Percentiles rank a stretch among this genome's conserved stretches.
These are phyloP conservation scores for Pseudevernia furfuracea DNA, from an alignment of 495 filamentous ascomycete species.

Conservation along the genomic window DNA sequence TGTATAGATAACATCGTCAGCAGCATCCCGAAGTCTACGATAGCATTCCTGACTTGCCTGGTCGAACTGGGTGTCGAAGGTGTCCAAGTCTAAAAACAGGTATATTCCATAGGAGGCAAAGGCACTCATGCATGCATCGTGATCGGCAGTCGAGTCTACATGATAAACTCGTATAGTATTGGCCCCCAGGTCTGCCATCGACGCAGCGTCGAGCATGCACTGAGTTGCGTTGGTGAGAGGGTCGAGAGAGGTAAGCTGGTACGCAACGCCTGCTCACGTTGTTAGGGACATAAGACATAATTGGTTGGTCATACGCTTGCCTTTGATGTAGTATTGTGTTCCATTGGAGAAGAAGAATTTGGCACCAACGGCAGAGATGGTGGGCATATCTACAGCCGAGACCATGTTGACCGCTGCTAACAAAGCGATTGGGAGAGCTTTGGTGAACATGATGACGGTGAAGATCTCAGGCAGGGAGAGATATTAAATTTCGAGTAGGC, in stretches of 20 bases:
- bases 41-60: slow-evolving; percentile 43
- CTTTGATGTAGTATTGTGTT: slow-evolving; percentile 75
- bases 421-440: slow-evolving; percentile 10
- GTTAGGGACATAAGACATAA: slow-evolving; percentile 22
- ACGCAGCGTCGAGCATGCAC: slow-evolving; percentile 65
- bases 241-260: slow-evolving; percentile 60
- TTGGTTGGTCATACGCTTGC: slow-evolving; percentile 34
- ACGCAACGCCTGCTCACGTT: slow-evolving; percentile 53
- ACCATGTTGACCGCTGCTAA: slow-evolving; percentile 8
- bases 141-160: slow-evolving; percentile 61
- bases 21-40: neutral
- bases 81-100: slow-evolving; percentile 75
- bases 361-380: slow-evolving; percentile 63
- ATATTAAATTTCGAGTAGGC: neutral
- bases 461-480: neutral
- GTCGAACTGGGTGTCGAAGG: slow-evolving; percentile 69
- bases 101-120: slow-evolving; percentile 71
- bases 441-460: slow-evolving; percentile 13
- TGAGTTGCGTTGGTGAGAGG: slow-evolving; percentile 68
- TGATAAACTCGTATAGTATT: slow-evolving; percentile 89
- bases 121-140: slow-evolving; percentile 63
- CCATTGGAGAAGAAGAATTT: slow-evolving; percentile 79
- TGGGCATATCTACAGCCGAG: slow-evolving; percentile 33
- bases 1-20: slow-evolving; percentile 18
- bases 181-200: slow-evolving; percentile 73